phyloP scores from a whole-genome alignment of 768 basidiomycete genomes.

The Hygrocybe coccinea region DNA sequence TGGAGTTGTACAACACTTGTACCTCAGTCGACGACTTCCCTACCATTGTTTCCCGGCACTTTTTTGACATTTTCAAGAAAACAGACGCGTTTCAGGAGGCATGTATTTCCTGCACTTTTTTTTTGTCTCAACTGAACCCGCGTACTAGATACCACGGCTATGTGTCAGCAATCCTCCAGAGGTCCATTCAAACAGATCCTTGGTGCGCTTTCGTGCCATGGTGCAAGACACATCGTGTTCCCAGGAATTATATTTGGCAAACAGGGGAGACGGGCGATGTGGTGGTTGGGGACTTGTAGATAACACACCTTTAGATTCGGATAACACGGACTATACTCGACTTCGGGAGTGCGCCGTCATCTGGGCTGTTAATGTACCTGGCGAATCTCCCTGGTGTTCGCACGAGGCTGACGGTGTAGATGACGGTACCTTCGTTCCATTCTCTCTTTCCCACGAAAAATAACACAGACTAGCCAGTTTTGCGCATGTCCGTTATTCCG shows the following conservation, averaged over 20 bases:
- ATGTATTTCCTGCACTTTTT: constrained; percentile 4
- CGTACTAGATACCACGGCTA: constrained; percentile 54
- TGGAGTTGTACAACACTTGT: constrained; percentile 39
- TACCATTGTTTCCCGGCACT: constrained; percentile 41
- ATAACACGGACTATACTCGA: constrained; percentile 41
- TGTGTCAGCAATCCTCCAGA: constrained; percentile 45
- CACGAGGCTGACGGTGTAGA: constrained; percentile 11
- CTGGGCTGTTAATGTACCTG: constrained; percentile 76
- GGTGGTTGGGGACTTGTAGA: constrained; percentile 75
- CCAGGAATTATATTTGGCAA: constrained; percentile 66
- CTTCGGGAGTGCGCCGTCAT: constrained; percentile 59
- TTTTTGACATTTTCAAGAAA: constrained; percentile 39
- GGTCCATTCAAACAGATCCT: constrained; percentile 44
- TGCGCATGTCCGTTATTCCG: constrained; percentile 1
- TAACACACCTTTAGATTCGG: constrained; percentile 22
- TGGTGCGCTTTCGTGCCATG: constrained; percentile 74
- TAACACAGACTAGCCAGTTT: neutral
- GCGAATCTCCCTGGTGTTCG: constrained; percentile 55
- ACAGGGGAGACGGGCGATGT: constrained; percentile 35
- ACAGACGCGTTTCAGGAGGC: constrained; percentile 41
- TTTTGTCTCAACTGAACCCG: neutral
- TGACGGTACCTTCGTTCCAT: neutral
- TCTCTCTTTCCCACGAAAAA: neutral
- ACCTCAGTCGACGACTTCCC: constrained; percentile 37
- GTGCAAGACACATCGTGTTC: constrained; percentile 76